Conservation (phyloP, 208 protist genomes). For the Crithidia brevicula region DNA sequence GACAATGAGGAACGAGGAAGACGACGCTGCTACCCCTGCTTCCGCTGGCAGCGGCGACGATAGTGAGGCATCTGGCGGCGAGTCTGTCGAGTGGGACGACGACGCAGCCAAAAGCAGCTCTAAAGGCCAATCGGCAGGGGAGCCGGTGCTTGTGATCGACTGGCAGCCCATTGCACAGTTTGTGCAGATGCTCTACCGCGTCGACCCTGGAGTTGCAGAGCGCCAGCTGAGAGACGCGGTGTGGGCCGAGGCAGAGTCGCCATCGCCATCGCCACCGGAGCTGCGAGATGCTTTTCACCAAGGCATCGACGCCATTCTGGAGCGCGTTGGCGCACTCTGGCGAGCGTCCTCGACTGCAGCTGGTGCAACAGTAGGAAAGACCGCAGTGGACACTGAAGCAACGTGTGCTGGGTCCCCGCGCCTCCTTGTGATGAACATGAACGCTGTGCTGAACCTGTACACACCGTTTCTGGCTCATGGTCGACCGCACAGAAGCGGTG, state of each 20-base stretch:
- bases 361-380: background rate
- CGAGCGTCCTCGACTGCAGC: background rate
- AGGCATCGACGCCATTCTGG: conserved; percentile 6
- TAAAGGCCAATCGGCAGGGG: too few relatives aligned
- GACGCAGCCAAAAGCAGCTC: too few relatives aligned
- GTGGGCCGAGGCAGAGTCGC: background rate
- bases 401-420: too few relatives aligned
- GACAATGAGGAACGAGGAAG: too few relatives aligned
- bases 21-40: too few relatives aligned
- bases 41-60: too few relatives aligned
- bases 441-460: conserved; percentile 9
- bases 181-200: conserved; percentile 2
- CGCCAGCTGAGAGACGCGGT: conserved; percentile 17
- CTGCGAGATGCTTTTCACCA: conserved; percentile 5
- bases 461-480: background rate
- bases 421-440: conserved; percentile 2
- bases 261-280: too few relatives aligned
- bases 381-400: too few relatives aligned
- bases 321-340: conserved; percentile 2
- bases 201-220: conserved; percentile 19
- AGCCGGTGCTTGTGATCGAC: conserved; percentile 11
- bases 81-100: too few relatives aligned
- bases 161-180: conserved; percentile 26
- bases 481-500: too few relatives aligned
- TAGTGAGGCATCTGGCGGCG: too few relatives aligned